Percentiles rank a stretch among this genome's conserved stretches.
Conservation (phyloP, 2,329 filamentous ascomycete genomes). For the Pseudogymnoascus sp. region DNA sequence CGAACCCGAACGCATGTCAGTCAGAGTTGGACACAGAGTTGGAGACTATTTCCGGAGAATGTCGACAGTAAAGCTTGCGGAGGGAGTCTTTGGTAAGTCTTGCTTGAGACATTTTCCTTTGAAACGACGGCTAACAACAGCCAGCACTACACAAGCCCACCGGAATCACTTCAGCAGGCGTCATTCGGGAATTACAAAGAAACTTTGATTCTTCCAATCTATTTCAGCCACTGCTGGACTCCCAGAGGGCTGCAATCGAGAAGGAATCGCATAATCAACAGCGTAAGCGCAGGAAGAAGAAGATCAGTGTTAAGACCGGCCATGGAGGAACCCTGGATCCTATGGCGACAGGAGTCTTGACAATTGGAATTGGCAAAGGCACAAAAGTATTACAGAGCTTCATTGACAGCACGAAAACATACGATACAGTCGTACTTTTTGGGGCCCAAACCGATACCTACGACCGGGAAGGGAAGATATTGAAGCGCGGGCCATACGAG, state of each 20-base stretch:
- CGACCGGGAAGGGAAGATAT: constrained; percentile 76
- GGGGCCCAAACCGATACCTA: constrained; percentile 91
- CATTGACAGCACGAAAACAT: constrained; percentile 83
- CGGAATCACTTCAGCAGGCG: constrained; percentile 79
- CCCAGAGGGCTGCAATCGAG: constrained; percentile 49
- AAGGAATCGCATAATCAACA: constrained; percentile 53
- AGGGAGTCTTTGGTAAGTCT: constrained; percentile 56
- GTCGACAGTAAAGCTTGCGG: constrained; percentile 41
- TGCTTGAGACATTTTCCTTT: background rate
- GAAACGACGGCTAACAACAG: constrained; percentile 13
- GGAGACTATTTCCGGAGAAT: constrained; percentile 23
- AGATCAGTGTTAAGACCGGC: constrained; percentile 79
- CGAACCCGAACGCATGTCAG: constrained; percentile 18
- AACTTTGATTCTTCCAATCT: constrained; percentile 74
- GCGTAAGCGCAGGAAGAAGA: constrained; percentile 49
- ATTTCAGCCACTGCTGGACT: constrained; percentile 70
- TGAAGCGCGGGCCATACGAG: constrained; percentile 66
- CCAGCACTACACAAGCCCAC: constrained; percentile 88
- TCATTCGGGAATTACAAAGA: constrained; percentile 78
- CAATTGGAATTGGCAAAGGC: constrained; percentile 77
- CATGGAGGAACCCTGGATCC: constrained; percentile 95
- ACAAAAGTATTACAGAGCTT: constrained; percentile 79
- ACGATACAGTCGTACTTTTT: constrained; percentile 84
- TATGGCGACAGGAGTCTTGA: constrained; percentile 84
- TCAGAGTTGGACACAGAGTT: background rate